Base-by-base conservation (phyloP, 768 basidiomycete species). In the Mrakia frigida region DNA sequence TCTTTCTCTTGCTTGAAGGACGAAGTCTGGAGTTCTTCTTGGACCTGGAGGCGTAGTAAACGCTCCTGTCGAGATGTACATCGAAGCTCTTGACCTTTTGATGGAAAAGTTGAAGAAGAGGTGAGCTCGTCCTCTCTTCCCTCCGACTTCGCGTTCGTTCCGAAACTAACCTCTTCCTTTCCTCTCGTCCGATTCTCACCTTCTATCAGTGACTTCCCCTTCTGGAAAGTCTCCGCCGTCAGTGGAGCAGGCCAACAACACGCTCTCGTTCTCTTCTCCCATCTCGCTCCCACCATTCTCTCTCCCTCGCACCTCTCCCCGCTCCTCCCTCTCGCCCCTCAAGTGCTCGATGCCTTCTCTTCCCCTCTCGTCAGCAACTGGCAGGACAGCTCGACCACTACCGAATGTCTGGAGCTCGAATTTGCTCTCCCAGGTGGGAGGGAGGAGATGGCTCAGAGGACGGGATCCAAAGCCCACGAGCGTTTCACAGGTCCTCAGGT, bases 401-500 rank as follows among this genome's bases (percentile, higher is more conserved):
- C 84, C 60, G 92, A 94, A 79, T 94, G 93, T 81, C 84, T 84
- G 74, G 87, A 86, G 76, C 84, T 94, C 60, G 91, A 93, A 80
- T 86, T 85, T 0, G 86, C 85, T 52, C 84, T 91, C 14, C 43
- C n/a, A 1, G 92, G 92, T 52, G 91, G 92, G 6, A 83, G 90
- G 0, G 90, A 91, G 77, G 87, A 83, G 7, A 85, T 95, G 11
- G 89, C 92, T 13, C 88, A 91, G 81, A 83, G 90, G 18, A 91
- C 91, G 11, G 93, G 93, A 7, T 91, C 90, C 82, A 86, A 91
- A 67, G 92, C 92, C 0, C 92, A 94, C 81, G 91, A 93, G 81
- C 87, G 93, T 16, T 96, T 96, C 83, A 94, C 93, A 0, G 93
- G 91, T 23, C 88, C 89, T 53, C 93, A 96, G 82, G 93, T 94